Percentiles rank a stretch among this genome's conserved stretches.
These are phyloP conservation scores for Leptographium procerum DNA, from an alignment of 2,329 filamentous ascomycete genomes.

Conservation along the genomic window DNA sequence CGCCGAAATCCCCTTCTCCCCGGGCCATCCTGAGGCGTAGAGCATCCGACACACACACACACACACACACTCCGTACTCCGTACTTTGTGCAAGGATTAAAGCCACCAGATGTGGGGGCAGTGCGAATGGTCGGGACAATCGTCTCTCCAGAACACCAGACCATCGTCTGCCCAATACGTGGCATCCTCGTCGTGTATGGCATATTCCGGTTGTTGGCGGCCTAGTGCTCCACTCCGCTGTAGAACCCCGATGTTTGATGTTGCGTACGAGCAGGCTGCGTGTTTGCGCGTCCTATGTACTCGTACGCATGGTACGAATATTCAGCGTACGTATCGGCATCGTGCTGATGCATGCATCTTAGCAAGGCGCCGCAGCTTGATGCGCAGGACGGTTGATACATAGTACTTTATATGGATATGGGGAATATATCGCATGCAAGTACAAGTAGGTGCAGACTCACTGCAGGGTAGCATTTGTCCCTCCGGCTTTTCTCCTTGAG, in stretches of 20 bases:
- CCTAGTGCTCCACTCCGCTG: not conserved
- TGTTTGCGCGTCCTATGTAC: not conserved
- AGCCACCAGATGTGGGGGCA: not conserved
- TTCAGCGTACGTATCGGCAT: not conserved
- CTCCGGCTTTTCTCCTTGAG: not conserved
- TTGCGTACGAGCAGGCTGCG: not conserved
- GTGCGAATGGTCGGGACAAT: not conserved
- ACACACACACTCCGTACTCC: not conserved
- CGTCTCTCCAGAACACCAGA: not conserved
- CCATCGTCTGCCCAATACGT: not conserved
- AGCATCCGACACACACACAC: not conserved
- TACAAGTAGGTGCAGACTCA: not conserved
- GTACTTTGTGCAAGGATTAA: not conserved
- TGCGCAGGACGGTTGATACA: not conserved
- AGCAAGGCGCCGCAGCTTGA: not conserved
- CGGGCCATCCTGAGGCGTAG: not conserved
- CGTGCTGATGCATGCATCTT: not conserved
- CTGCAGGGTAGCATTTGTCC: not conserved
- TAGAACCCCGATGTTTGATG: not conserved
- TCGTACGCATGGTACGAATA: not conserved
- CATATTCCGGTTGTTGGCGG: not conserved
- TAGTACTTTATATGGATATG: not conserved
- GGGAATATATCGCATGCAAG: not conserved
- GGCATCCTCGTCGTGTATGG: not conserved
- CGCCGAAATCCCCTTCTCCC: not conserved